A percentile compares a stretch with the other conserved stretches of the same genome.
Conservation (phyloP, 1,284 basidiomycete genomes). For the Malassezia vespertilionis region DNA sequence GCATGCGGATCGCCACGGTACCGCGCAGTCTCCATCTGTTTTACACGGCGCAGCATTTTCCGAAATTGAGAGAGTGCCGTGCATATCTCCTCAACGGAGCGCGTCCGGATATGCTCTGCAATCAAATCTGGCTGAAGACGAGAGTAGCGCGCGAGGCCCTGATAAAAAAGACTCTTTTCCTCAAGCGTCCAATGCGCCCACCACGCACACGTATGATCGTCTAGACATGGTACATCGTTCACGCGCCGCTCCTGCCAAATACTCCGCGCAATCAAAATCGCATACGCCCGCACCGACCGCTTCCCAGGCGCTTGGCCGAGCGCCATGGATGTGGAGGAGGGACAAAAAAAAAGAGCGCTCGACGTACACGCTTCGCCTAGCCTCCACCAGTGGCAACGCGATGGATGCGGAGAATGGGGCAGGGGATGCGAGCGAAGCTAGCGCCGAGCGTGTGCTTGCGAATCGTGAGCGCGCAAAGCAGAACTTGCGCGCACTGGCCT, state of each 20-base stretch:
- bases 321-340: slow-evolving; percentile 2
- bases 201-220: neutral
- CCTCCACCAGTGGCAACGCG: neutral
- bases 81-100: slow-evolving; percentile 1
- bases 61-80: slow-evolving; percentile 6
- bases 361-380: neutral
- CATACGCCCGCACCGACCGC: slow-evolving; percentile 5
- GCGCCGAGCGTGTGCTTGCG: neutral
- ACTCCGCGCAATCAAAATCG: slow-evolving; percentile 2
- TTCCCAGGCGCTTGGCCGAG: slow-evolving; percentile 5
- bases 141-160: slow-evolving; percentile 57
- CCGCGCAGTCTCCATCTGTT: slow-evolving; percentile 3
- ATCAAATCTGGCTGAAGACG: slow-evolving; percentile 62
- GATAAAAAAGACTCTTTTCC: slow-evolving; percentile 64
- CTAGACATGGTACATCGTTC: neutral
- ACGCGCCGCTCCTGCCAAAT: neutral
- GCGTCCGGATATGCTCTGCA: slow-evolving; percentile 52
- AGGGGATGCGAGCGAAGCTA: neutral
- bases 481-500: slow-evolving; percentile 3
- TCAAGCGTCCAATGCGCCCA: slow-evolving; percentile 55
- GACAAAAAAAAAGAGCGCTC: neutral
- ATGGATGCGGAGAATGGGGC: neutral
- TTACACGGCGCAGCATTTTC: neutral
- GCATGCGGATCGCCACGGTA: too few relatives aligned
- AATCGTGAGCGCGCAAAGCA: slow-evolving; percentile 9